phyloP scores from a whole-genome alignment of 306 rosid genomes.

The Luffa aegyptiaca region DNA sequence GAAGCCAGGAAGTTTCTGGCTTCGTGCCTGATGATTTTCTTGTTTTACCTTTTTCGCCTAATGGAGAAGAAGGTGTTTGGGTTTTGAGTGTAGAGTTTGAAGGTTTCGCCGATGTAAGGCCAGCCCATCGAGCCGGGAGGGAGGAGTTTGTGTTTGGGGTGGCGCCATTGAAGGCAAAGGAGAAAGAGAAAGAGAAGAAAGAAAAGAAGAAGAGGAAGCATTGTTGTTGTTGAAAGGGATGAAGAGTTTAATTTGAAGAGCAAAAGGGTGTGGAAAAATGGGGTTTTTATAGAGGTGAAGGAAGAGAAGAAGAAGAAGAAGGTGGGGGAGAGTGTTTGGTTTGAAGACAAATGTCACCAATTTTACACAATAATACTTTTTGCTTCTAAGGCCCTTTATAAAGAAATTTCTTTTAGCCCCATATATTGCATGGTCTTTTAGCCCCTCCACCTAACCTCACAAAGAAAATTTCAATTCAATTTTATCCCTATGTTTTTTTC shows the following conservation, averaged over 20 bases:
- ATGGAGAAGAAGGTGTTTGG: constrained; percentile 71
- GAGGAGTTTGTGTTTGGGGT: constrained; percentile 24
- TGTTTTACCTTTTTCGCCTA: constrained; percentile 37
- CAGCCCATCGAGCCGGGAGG: constrained; percentile 96
- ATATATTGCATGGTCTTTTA: background rate
- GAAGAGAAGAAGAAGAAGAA: constrained; percentile 7
- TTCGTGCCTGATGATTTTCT: no score
- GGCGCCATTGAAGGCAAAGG: constrained; percentile 36
- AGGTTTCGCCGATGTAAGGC: constrained; percentile 83
- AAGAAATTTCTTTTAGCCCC: background rate
- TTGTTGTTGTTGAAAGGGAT: background rate
- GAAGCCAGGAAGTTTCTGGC: no score
- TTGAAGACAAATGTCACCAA: constrained; percentile 33
- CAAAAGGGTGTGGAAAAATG: constrained; percentile 2
- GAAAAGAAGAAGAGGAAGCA: constrained; percentile 1
- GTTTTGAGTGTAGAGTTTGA: constrained; percentile 57
- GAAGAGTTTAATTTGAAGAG: background rate
- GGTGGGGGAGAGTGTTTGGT: background rate
- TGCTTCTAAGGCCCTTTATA: background rate
- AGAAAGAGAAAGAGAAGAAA: constrained; percentile 20
- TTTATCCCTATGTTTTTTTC: background rate
- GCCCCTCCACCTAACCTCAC: background rate
- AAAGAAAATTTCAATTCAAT: no score
- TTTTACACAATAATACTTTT: background rate
- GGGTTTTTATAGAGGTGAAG: constrained; percentile 26